Conservation (phyloP, 2,329 filamentous ascomycete genomes). For the Microascus cirrosus region DNA sequence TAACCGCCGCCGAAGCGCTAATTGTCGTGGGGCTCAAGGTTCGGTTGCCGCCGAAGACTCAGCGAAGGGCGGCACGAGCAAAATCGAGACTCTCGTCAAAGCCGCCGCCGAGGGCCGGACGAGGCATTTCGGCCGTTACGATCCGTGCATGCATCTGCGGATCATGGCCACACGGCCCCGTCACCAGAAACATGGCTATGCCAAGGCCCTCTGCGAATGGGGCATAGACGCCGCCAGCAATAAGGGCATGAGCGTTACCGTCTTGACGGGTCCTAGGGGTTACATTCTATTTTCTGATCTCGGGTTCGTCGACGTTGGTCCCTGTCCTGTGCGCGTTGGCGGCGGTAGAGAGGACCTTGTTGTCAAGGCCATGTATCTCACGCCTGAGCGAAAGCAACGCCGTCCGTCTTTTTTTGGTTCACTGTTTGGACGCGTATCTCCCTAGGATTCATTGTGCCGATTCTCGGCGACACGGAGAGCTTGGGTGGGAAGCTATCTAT, state of each 20-base stretch:
- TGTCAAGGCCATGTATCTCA: constrained; percentile 3
- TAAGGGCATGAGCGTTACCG: constrained; percentile 4
- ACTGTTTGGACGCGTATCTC: too few relatives aligned
- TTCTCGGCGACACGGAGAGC: too few relatives aligned
- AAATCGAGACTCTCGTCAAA: not conserved
- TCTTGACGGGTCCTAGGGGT: constrained; percentile 6
- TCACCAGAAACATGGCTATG: constrained; percentile 8
- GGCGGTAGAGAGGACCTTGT: constrained; percentile 5
- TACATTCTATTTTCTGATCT: constrained; percentile 11
- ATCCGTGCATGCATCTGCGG: constrained; percentile 7
- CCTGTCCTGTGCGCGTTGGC: constrained; percentile 5
- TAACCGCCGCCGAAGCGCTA: not conserved
- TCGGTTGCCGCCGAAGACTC: not conserved
- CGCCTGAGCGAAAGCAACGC: not conserved
- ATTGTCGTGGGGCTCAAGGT: not conserved
- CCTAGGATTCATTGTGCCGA: too few relatives aligned
- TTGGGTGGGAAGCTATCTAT: too few relatives aligned
- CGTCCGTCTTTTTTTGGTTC: not conserved
- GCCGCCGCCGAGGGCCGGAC: constrained; percentile 1
- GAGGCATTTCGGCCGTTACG: constrained; percentile 2
- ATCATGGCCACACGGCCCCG: constrained; percentile 9
- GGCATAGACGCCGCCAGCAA: constrained; percentile 6
- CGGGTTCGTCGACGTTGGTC: constrained; percentile 9
- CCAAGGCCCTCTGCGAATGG: constrained; percentile 7
- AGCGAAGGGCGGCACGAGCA: not conserved